These are phyloP conservation scores for Malassezia yamatoensis DNA, from an alignment of 1,284 basidiomycete species.

Conservation along the genomic window DNA sequence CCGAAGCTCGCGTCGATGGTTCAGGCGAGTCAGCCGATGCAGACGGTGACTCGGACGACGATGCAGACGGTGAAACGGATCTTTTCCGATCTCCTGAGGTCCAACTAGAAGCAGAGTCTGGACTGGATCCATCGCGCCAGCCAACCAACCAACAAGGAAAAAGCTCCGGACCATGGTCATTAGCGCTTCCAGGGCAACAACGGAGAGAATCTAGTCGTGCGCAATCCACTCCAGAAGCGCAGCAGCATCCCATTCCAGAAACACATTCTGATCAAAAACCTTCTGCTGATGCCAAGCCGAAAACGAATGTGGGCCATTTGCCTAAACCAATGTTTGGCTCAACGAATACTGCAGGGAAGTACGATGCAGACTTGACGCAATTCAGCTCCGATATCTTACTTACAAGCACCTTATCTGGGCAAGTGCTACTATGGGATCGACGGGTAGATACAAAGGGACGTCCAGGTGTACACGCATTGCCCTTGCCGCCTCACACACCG, in stretches of 20 bases:
- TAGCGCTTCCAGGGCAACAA: slow-evolving; percentile 6
- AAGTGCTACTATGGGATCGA: slow-evolving; percentile 81
- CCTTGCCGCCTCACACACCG: slow-evolving; percentile 77
- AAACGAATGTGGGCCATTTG: slow-evolving; percentile 15
- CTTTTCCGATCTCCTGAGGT: not conserved
- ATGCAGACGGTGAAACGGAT: slow-evolving; percentile 6
- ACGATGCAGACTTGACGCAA: slow-evolving; percentile 35
- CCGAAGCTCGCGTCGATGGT: slow-evolving; percentile 9
- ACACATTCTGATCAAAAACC: not conserved
- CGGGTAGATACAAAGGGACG: slow-evolving; percentile 53
- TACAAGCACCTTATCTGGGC: slow-evolving; percentile 82
- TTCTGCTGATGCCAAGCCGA: not conserved
- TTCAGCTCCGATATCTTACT: slow-evolving; percentile 77
- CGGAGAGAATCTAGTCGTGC: not conserved
- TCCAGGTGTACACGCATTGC: slow-evolving; percentile 68
- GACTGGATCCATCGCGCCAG: not conserved
- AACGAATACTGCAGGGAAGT: slow-evolving; percentile 29
- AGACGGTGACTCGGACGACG: slow-evolving; percentile 16
- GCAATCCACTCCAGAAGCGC: not conserved
- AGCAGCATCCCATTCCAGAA: not conserved
- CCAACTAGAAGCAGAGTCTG: not conserved
- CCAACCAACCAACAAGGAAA: not conserved
- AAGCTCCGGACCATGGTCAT: not conserved
- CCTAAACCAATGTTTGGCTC: slow-evolving; percentile 41
- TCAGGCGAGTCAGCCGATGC: slow-evolving; percentile 17